These are phyloP conservation scores for Sisymbrium irio DNA, from an alignment of 345 rosid genomes.

Conservation along the genomic window DNA sequence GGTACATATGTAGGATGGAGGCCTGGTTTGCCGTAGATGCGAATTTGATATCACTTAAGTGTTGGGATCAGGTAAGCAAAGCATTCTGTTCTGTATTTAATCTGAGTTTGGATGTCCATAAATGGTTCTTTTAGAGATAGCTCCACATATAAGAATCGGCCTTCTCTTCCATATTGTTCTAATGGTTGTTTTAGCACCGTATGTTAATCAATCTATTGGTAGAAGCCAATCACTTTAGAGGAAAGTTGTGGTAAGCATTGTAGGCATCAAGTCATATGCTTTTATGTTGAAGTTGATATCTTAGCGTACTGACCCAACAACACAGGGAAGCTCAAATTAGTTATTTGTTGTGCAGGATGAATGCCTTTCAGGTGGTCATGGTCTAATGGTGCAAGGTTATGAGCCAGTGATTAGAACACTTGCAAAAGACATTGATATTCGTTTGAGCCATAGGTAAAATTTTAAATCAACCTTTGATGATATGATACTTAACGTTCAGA, in stretches of 20 bases:
- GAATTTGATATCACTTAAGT: conserved; percentile 74
- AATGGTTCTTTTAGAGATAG: too few relatives aligned
- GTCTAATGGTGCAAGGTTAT: conserved; percentile 91
- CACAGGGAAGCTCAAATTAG: not conserved
- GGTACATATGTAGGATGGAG: conserved; percentile 94
- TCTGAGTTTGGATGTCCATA: too few relatives aligned
- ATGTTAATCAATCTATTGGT: too few relatives aligned
- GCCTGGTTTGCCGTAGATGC: conserved; percentile 97
- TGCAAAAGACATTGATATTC: conserved; percentile 68
- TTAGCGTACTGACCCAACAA: too few relatives aligned
- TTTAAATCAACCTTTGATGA: too few relatives aligned
- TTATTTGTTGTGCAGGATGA: conserved; percentile 53
- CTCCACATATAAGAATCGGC: not conserved
- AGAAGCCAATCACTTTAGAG: too few relatives aligned
- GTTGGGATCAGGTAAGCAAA: conserved; percentile 82
- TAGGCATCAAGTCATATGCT: too few relatives aligned
- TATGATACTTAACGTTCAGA: too few relatives aligned
- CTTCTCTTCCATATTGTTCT: too few relatives aligned
- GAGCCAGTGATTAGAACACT: conserved; percentile 78
- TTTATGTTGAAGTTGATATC: too few relatives aligned
- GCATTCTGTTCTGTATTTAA: not conserved
- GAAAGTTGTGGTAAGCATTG: too few relatives aligned
- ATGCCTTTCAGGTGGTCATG: conserved; percentile 91
- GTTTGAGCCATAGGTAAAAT: conserved; percentile 43
- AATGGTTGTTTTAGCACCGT: too few relatives aligned